Evolutionary conservation across 1,284 basidiomycete species (phyloP), one percentile per base, ranked within the genome.

Genomic region (Neonothopanus nambi): DNA sequence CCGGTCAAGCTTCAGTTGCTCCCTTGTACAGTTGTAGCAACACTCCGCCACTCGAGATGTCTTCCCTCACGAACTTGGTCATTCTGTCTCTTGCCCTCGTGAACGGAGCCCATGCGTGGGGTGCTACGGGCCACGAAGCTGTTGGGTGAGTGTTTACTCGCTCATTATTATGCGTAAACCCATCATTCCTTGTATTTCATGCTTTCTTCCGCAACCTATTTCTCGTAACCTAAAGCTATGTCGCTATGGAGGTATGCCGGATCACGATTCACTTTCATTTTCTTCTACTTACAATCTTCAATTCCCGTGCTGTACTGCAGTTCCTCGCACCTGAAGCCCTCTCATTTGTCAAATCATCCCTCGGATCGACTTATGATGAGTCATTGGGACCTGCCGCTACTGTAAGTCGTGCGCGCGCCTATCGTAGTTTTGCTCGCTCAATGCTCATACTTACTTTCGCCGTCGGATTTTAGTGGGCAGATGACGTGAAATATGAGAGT

Each of bases 401-500:
- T 20, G 38, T 36, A 26, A 33, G 48, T 21, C 30, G 5, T 17
- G 5, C 26, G 5, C 11, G 23, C 15, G 13, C 8, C 9, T 21
- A 13, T 21, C 15, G 23, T 12, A 9, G 18, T 17, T 46, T 46
- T 35, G 20, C 17, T 47, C 9, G 8, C 8, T 13, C 18, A 12
- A 9, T n/a, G n/a, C n/a, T 11, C n/a, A n/a, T 11, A 11, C 21
- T 15, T 11, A 6, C n/a, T 15, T n/a, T n/a, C n/a, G n/a, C n/a
- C n/a, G n/a, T n/a, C 24, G 20, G 8, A 18, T 9, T 20, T 23
- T 45, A 44, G 73, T 80, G 78, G 78, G 76, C 77, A 6, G 77
- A 79, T 58, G 67, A 66, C 4, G 69, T 78, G 53, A 70, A 68
- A 8, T 28, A 13, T 39, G 38, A 39, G 49, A 70, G 65, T 5